These are phyloP conservation scores for Dendrocalamus latiflorus DNA, from an alignment of 202 grass and related monocot species.

Conservation along the genomic window DNA sequence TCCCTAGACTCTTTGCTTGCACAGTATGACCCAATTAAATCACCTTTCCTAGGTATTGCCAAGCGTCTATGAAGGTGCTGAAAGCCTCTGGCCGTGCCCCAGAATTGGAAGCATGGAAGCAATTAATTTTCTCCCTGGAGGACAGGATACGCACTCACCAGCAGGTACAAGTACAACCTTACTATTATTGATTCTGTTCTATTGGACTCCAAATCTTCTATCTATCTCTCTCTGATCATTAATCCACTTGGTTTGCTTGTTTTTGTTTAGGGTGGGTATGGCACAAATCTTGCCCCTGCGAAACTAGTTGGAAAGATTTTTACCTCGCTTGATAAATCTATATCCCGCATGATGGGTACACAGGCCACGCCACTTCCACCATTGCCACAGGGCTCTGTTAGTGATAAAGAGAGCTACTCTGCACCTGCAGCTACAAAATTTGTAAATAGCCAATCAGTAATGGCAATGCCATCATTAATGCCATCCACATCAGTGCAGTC, in stretches of 20 bases:
- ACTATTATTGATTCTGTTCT: background rate
- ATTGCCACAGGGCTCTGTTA: slow-evolving; percentile 57
- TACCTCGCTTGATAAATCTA: slow-evolving; percentile 77
- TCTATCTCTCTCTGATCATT: no score
- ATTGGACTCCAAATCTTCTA: no score
- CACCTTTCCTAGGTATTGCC: slow-evolving; percentile 72
- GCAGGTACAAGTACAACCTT: slow-evolving; percentile 52
- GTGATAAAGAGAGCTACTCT: slow-evolving; percentile 48
- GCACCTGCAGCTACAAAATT: slow-evolving; percentile 55
- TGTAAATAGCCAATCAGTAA: slow-evolving; percentile 82
- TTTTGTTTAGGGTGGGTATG: slow-evolving; percentile 81
- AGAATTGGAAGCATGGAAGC: slow-evolving; percentile 89
- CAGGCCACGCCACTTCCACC: slow-evolving; percentile 65
- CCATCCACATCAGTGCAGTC: slow-evolving; percentile 67
- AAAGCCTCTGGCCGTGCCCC: slow-evolving; percentile 78
- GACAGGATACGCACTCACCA: slow-evolving; percentile 61
- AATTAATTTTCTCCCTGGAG: slow-evolving; percentile 77
- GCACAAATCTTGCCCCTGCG: slow-evolving; percentile 70
- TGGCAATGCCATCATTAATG: slow-evolving; percentile 78
- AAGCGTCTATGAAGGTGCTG: slow-evolving; percentile 83
- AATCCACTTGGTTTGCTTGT: background rate
- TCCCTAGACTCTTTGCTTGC: slow-evolving; percentile 9
- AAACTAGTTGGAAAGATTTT: slow-evolving; percentile 94
- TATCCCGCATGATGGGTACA: slow-evolving; percentile 94
- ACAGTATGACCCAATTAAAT: slow-evolving; percentile 32